Percentiles rank a stretch among this genome's conserved stretches.
Conservation (phyloP, 139 green algal species). For the Desmodesmus armatus region DNA sequence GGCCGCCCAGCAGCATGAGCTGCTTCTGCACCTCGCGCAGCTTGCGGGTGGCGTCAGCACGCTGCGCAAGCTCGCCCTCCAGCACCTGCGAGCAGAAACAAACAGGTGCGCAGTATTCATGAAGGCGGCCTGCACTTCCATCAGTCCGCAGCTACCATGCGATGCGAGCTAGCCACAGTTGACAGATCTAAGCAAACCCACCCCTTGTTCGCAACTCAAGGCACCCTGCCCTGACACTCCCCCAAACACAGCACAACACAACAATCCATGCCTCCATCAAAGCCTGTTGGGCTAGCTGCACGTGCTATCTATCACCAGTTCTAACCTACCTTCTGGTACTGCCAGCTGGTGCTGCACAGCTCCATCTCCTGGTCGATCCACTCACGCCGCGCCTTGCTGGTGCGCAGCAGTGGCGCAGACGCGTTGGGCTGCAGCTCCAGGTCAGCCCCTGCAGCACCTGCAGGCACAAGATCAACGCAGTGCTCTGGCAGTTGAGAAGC, state of each 20-base stretch:
- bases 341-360: slow-evolving; percentile 60
- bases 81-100: slow-evolving; percentile 66
- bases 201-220: too few species aligned
- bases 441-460: slow-evolving; percentile 2
- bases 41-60: slow-evolving; percentile 54
- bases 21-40: slow-evolving; percentile 76
- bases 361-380: slow-evolving; percentile 90
- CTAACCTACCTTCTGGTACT: slow-evolving; percentile 60
- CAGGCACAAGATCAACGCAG: background rate
- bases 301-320: too few species aligned
- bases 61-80: slow-evolving; percentile 83
- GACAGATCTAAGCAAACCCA: too few species aligned
- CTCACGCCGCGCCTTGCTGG: slow-evolving; percentile 70
- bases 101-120: slow-evolving; percentile 26
- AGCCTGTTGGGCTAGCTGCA: too few species aligned
- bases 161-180: too few species aligned
- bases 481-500: too few species aligned
- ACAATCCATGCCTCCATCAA: too few species aligned
- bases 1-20: slow-evolving; percentile 62
- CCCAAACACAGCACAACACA: too few species aligned
- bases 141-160: too few species aligned
- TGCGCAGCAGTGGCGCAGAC: slow-evolving; percentile 74
- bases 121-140: background rate
- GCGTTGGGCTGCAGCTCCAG: slow-evolving; percentile 79
- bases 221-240: too few species aligned